These are phyloP conservation scores for Scorias spongiosa DNA, from an alignment of 2,329 filamentous ascomycete genomes.

Conservation along the genomic window DNA sequence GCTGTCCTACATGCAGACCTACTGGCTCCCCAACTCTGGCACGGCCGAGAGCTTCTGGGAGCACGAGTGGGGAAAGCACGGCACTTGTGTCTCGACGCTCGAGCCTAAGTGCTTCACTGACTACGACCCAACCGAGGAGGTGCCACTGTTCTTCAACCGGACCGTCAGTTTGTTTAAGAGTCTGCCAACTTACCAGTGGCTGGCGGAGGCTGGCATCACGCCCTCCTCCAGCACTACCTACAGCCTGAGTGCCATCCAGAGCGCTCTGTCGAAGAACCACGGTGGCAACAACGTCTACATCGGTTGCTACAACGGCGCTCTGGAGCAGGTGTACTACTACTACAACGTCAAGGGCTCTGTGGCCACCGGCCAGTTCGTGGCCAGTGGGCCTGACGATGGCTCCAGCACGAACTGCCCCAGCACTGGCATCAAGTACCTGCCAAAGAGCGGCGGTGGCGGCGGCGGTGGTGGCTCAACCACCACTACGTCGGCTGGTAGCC, in stretches of 20 bases:
- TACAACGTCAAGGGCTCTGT: conserved; percentile 47
- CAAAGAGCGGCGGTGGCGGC: conserved; percentile 29
- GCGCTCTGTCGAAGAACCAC: conserved; percentile 37
- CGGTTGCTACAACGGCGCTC: conserved; percentile 35
- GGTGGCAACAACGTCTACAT: conserved; percentile 43
- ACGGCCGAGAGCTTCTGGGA: conserved; percentile 51
- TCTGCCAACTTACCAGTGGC: conserved; percentile 48
- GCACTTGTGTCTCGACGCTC: conserved; percentile 58
- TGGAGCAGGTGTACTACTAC: conserved; percentile 47
- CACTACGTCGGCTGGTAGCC: conserved; percentile 10
- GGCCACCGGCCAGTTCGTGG: conserved; percentile 45
- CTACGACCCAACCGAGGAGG: conserved; percentile 44
- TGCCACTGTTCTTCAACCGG: conserved; percentile 53
- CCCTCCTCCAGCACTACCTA: conserved; percentile 43
- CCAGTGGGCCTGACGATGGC: conserved; percentile 40
- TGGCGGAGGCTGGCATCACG: conserved; percentile 45
- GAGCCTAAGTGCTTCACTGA: conserved; percentile 47
- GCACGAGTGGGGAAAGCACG: conserved; percentile 59
- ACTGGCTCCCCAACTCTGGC: conserved; percentile 56
- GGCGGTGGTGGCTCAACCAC: conserved; percentile 8
- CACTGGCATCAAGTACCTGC: conserved; percentile 48
- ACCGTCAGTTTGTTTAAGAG: conserved; percentile 51
- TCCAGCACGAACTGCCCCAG: conserved; percentile 46
- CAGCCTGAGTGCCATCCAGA: conserved; percentile 38
- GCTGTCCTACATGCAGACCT: conserved; percentile 51